Evolutionary conservation across 768 basidiomycete species (phyloP), one percentile per base, ranked within the genome.

Genomic region (Panaeolus cyanescens): DNA sequence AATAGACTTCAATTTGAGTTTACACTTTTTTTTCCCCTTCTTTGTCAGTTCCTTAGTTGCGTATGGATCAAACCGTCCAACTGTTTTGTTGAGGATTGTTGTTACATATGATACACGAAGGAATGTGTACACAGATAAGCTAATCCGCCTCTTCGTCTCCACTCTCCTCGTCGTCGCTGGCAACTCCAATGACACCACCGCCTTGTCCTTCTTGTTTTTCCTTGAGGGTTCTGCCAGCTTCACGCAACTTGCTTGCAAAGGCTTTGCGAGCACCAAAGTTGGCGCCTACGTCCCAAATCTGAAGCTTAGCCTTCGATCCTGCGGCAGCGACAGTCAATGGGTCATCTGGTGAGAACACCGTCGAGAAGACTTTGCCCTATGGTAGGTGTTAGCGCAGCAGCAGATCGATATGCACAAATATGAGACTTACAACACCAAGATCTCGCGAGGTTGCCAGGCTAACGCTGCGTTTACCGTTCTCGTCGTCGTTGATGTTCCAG

Each of bases 281-380:
- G 4, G 92, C 84, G 9, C 88, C 92, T 37, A 96, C 84, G 69
- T 99, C 96, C 96, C 96, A 99, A 15, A 99, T 81, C 72, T 99
- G 96, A 5, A 99, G 74, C 71, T 91, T 95, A 1, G 93, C 96
- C 69, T 94, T 92, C 2, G 94, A 96, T 12, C 97, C 97, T 31
- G 92, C 96, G 3, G 95, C 95, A 2, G 96, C 96, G 53, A 99
- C 74, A 7, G 93, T 97, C 55, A 98, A 85, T 1, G 95, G 91
- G 68, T 96, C 92, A 71, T 99, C 96, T 0, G 97, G 96, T 5
- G 95, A 98, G 80, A 91, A 99, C 0, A 84, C 81, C 0, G 90
- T 82, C 5, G 95, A 92, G 77, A 99, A 99, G 6, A 99, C 93
- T 80, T 96, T 96, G 75, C 97, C 97, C 96, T 97, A 34, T 56